Base-by-base conservation (phyloP, 2,329 filamentous ascomycete genomes). In the Fusarium anguioides region DNA sequence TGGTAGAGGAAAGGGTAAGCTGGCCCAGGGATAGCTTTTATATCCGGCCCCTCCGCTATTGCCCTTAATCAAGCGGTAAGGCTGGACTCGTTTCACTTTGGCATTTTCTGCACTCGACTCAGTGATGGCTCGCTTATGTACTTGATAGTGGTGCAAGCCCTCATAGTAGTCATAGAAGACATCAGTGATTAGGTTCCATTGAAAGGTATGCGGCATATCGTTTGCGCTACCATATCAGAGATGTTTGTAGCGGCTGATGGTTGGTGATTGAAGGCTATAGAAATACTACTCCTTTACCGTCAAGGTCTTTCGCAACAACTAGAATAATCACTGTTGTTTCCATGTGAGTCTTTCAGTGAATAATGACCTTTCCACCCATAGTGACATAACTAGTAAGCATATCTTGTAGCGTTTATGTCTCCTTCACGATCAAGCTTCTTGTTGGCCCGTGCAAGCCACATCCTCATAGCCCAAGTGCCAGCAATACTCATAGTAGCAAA, bases 401-500 rank as follows among this genome's bases (percentile, higher is more conserved):
- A 72, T 36, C 70, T 46, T 0, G 53, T 49, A 15, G 45, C 52
- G 1, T 51, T 15, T 5, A 35, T n/a, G 14, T 68, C 66, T 6
- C 59, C 66, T 7, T 58, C 45, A 1, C 61, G 51, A 15, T 71
- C 69, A 33, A 75, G 54, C 47, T 71, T 73, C 64, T 68, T 72
- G 58, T 76, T 76, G 4, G 47, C 55, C 0, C 39, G 46, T 8
- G 71, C 49, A 15, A 75, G 66, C 73, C 73, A 75, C 18, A 69
- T 27, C 33, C 66, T 59, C 41, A 75, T 54, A 1, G 41, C 67
- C 74, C 74, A 75, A 6, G 66, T 66, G 2, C 60, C 66, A 0
- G 66, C 68, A 36, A 75, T 74, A 8, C 70, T 73, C 45, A 70
- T 69, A n/a, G 65, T 57, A 0, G 72, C 72, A 47, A 75, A 75